These are phyloP conservation scores for Microbotryum lychnidis-dioicae DNA, from an alignment of 1,284 basidiomycete species.

Conservation along the genomic window DNA sequence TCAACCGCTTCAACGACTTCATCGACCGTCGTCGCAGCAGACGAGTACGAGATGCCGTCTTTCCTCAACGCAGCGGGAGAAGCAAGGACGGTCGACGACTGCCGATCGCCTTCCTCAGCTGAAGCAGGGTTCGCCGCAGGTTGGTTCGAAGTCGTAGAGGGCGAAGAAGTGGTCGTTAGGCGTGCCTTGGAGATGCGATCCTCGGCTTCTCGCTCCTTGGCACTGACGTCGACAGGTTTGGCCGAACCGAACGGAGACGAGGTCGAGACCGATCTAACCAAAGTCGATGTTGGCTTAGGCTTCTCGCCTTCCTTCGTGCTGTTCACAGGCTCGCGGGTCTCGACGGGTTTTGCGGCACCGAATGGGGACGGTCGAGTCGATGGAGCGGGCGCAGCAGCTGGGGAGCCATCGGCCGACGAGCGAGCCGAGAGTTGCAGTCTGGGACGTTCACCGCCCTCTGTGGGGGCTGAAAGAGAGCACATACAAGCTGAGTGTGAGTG, in stretches of 20 bases:
- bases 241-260: conserved; percentile 85
- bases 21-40: too few species aligned
- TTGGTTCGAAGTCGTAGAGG: too few species aligned
- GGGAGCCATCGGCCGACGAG: conserved; percentile 43
- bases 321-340: conserved; percentile 37
- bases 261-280: conserved; percentile 65
- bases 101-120: too few species aligned
- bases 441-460: conserved; percentile 15
- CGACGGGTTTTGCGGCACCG: conserved; percentile 83
- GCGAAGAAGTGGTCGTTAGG: too few species aligned
- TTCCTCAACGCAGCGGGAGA: too few species aligned
- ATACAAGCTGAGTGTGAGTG: not conserved
- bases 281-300: too few species aligned
- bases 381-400: conserved; percentile 70
- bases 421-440: conserved; percentile 28
- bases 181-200: conserved; percentile 61
- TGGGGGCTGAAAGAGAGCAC: not conserved
- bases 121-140: too few species aligned
- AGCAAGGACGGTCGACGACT: too few species aligned
- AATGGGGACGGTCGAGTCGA: conserved; percentile 70
- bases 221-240: conserved; percentile 75
- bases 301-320: too few species aligned
- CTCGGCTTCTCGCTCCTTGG: conserved; percentile 64
- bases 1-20: too few species aligned
- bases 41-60: too few species aligned